Conservation (phyloP, 257 asterid species). For the Prunella vulgaris region DNA sequence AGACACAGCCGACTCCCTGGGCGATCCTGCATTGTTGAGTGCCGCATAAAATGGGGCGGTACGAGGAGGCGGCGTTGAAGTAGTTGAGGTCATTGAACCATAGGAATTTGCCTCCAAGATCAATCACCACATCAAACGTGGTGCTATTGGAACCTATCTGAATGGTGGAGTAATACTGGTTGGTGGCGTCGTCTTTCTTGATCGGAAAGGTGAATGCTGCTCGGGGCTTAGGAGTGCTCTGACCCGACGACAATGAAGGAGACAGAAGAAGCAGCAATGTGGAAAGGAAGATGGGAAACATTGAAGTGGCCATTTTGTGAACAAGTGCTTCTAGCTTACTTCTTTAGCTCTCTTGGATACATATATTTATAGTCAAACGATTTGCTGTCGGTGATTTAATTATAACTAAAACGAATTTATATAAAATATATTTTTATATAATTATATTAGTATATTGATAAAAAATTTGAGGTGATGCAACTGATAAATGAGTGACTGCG, state of each 20-base stretch:
- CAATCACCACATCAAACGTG: slow-evolving; percentile 31
- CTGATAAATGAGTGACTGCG: too few relatives aligned
- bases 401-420: too few relatives aligned
- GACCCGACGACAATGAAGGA: slow-evolving; percentile 21
- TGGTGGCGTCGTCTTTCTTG: slow-evolving; percentile 32
- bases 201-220: slow-evolving; percentile 42
- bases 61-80: slow-evolving; percentile 34
- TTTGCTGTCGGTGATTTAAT: too few relatives aligned
- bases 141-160: slow-evolving; percentile 39
- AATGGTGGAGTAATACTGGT: slow-evolving; percentile 41
- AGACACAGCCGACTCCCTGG: slow-evolving; percentile 38
- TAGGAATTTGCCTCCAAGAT: slow-evolving; percentile 43
- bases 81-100: slow-evolving; percentile 43
- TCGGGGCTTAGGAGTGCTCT: slow-evolving; percentile 31
- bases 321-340: background rate
- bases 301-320: slow-evolving; percentile 26
- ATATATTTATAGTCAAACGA: background rate
- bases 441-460: too few relatives aligned
- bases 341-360: background rate
- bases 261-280: background rate
- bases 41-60: slow-evolving; percentile 40
- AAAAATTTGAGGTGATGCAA: too few relatives aligned
- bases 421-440: too few relatives aligned
- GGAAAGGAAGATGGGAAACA: slow-evolving; percentile 11
- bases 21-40: slow-evolving; percentile 27